Evolutionary conservation across 2,329 filamentous ascomycete species (phyloP).

Genomic region (Penicillium crustosum): DNA sequence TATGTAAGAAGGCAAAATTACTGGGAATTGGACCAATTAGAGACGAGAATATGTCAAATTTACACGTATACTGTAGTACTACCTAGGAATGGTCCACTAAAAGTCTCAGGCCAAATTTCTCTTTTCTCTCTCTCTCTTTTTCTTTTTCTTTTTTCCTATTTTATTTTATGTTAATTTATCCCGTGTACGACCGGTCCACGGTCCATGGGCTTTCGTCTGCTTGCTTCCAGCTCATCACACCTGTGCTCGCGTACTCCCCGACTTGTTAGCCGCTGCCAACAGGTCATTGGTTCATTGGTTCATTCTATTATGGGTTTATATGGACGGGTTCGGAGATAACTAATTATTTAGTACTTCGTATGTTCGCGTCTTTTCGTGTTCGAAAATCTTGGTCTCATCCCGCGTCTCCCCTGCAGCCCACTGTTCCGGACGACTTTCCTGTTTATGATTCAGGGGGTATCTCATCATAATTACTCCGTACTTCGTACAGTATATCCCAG

Average conservation of each 20-base stretch:
- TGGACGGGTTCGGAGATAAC: not conserved
- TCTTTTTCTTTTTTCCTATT: not conserved
- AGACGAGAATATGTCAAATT: not conserved
- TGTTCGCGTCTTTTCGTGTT: slow-evolving; percentile 2
- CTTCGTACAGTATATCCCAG: not conserved
- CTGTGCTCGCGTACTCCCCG: slow-evolving; percentile 19
- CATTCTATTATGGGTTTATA: not conserved
- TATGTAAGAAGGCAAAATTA: slow-evolving; percentile 14
- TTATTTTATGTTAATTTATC: slow-evolving; percentile 5
- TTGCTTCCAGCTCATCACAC: slow-evolving; percentile 1
- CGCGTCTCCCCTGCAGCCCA: not conserved
- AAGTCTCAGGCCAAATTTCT: slow-evolving; percentile 2
- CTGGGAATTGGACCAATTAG: not conserved
- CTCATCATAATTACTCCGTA: slow-evolving; percentile 5
- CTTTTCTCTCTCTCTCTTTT: not conserved
- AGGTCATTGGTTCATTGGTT: too few species aligned
- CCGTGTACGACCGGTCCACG: slow-evolving; percentile 13
- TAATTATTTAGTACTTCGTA: not conserved
- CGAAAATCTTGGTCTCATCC: not conserved
- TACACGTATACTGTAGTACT: not conserved
- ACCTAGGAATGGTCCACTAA: not conserved
- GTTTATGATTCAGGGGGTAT: slow-evolving; percentile 18
- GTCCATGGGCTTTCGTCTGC: slow-evolving; percentile 7
- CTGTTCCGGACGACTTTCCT: slow-evolving; percentile 12
- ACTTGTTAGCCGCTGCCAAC: slow-evolving; percentile 16